Evolutionary conservation across 176 grass and related monocot species (phyloP), one percentile per base, ranked within the genome.

Genomic region (Puccinellia tenuiflora): DNA sequence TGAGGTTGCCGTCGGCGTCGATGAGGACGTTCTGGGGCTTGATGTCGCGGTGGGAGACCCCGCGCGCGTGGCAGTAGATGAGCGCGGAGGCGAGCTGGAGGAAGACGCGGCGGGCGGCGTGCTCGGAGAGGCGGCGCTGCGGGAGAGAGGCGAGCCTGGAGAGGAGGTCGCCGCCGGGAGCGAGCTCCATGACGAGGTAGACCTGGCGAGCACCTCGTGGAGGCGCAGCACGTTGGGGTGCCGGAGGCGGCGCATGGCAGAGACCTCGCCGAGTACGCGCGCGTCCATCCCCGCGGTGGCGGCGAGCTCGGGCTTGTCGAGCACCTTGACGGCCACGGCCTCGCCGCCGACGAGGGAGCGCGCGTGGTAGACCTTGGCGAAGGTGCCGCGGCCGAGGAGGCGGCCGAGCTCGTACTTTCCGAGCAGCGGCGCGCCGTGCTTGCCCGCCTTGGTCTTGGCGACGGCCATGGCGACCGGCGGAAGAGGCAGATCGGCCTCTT

Each of bases 21-120:
- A 98, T 73, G 82, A 98, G 90, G 31, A 98, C 88, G 87, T 98
- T 98, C 89, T 98, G 92, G 13, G 92, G 96, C 91, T 98, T 98
- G 72, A 98, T 55, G 83, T 98, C 96, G 47, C 96, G 90, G 83
- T 98, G 96, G 26, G 91, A 73, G 25, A 98, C 92, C 5, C 96
- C 96, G 48, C 91, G 96, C 18, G 81, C 87, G 85, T 98, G 96
- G 86, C 92, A 91, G 87, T 98, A 98, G 85, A 76, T 76, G 50
- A 98, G 92, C 46, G 96, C 96, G 2, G 88, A 91, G 3, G 73
- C 76, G 67, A 98, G 92, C 92, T 98, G 96, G 22, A 93, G 87
- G 87, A 98, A 93, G 45, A 87, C 92, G 1, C 90, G 90, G 0
- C 92, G 86, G 2, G 88, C 86, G 0, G 88, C 82, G 61, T 59